A percentile compares a stretch with the other conserved stretches of the same genome.
Conservation (phyloP, 345 rosid genomes). For the Syzygium jambos region DNA sequence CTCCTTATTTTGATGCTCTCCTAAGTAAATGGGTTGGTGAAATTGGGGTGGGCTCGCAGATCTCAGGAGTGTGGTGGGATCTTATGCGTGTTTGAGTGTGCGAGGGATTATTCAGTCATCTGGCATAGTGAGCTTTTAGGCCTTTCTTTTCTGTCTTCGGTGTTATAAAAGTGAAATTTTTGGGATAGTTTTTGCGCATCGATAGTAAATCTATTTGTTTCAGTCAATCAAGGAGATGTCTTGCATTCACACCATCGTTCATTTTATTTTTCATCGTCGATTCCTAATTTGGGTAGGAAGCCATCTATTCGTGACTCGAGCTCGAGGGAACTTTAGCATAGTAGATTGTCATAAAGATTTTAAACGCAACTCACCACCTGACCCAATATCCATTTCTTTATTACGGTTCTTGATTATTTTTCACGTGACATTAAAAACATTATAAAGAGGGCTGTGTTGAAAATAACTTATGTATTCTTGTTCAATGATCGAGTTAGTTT, state of each 20-base stretch:
- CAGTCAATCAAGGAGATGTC: background rate
- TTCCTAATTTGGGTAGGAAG: background rate
- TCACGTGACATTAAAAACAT: background rate
- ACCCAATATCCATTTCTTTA: background rate
- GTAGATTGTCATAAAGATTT: background rate
- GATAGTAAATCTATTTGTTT: background rate
- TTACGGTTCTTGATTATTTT: background rate
- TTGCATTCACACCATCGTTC: background rate
- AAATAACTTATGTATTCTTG: background rate
- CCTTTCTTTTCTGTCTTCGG: background rate
- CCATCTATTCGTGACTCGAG: background rate
- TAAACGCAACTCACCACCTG: background rate
- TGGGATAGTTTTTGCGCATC: background rate
- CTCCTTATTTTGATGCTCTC: background rate
- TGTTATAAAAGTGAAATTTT: background rate
- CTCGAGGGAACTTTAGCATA: background rate
- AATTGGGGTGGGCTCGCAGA: background rate
- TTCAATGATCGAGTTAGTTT: background rate
- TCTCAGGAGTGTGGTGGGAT: background rate
- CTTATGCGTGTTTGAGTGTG: background rate
- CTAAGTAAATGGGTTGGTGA: too few species aligned
- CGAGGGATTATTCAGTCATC: too few species aligned
- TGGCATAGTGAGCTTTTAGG: background rate
- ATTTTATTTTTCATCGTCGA: background rate
- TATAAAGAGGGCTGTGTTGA: background rate